Conservation (phyloP, 2,329 filamentous ascomycete genomes). For the Hansfordia pulvinata region DNA sequence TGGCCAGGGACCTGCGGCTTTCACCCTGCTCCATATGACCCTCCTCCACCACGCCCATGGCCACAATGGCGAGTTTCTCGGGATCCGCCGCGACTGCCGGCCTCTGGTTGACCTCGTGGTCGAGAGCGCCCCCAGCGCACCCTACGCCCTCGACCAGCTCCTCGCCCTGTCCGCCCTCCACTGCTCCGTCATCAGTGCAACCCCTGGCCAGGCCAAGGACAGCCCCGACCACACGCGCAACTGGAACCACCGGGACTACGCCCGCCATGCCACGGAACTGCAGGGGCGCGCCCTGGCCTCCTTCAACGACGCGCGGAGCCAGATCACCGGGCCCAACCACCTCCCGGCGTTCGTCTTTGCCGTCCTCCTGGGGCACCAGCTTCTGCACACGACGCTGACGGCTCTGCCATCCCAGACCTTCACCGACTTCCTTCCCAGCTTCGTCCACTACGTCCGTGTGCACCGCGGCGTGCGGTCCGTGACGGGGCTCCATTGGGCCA, state of each 20-base stretch:
- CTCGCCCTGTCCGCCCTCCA: slow-evolving; percentile 21
- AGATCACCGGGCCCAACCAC: slow-evolving; percentile 10
- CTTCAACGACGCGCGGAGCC: slow-evolving; percentile 14
- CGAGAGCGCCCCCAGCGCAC: slow-evolving; percentile 6
- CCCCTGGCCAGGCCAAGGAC: too few species aligned
- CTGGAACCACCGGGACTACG: slow-evolving; percentile 8
- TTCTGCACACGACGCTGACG: slow-evolving; percentile 21
- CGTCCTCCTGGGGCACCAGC: slow-evolving; percentile 17
- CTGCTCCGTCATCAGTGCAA: slow-evolving; percentile 16
- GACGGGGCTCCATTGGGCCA: slow-evolving; percentile 6
- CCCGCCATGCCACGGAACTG: slow-evolving; percentile 16
- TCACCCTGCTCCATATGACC: slow-evolving; percentile 11
- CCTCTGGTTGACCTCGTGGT: slow-evolving; percentile 7
- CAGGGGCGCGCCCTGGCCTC: slow-evolving; percentile 15
- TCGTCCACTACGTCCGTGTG: slow-evolving; percentile 16
- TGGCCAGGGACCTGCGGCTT: slow-evolving; percentile 15
- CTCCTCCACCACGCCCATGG: slow-evolving; percentile 2
- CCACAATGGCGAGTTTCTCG: slow-evolving; percentile 2
- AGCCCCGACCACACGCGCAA: too few species aligned
- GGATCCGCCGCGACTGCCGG: neutral
- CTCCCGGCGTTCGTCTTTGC: slow-evolving; percentile 18
- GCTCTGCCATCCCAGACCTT: too few species aligned
- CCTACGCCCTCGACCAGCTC: slow-evolving; percentile 21
- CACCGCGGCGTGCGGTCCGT: slow-evolving; percentile 15
- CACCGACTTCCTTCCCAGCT: slow-evolving; percentile 12